These are phyloP conservation scores for Piloderma croceum DNA, from an alignment of 768 basidiomycete species.

Conservation along the genomic window DNA sequence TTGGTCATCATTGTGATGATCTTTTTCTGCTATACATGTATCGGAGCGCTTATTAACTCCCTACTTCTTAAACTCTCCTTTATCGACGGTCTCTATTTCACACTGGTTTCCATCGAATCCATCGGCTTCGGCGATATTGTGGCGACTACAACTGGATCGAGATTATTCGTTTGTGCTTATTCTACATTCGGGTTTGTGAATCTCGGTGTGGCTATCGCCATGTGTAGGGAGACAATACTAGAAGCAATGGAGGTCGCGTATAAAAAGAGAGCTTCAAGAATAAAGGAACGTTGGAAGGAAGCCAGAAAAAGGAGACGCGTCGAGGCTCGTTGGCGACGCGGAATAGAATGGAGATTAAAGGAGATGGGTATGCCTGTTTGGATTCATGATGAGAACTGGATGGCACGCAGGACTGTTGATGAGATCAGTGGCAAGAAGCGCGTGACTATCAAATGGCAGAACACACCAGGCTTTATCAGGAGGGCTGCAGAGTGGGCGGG, in stretches of 20 bases:
- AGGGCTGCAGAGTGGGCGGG: slow-evolving; percentile 4
- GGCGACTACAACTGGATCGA: slow-evolving; percentile 44
- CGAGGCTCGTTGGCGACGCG: slow-evolving; percentile 51
- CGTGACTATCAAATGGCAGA: slow-evolving; percentile 6
- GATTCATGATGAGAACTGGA: slow-evolving; percentile 42
- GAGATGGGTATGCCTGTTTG: too few species aligned
- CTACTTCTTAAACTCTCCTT: slow-evolving; percentile 48
- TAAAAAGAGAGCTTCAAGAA: slow-evolving; percentile 43
- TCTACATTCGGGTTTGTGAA: slow-evolving; percentile 48
- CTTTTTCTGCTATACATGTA: slow-evolving; percentile 64
- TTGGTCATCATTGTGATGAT: slow-evolving; percentile 77
- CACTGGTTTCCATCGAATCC: slow-evolving; percentile 67
- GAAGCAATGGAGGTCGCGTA: slow-evolving; percentile 69
- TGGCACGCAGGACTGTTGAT: too few species aligned
- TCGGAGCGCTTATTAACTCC: slow-evolving; percentile 61
- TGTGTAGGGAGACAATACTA: slow-evolving; percentile 64
- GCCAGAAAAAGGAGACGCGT: slow-evolving; percentile 39
- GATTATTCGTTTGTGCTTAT: slow-evolving; percentile 49
- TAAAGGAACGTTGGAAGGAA: slow-evolving; percentile 42
- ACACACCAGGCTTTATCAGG: slow-evolving; percentile 6
- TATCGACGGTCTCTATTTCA: slow-evolving; percentile 74
- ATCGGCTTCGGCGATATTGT: slow-evolving; percentile 72
- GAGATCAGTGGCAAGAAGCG: slow-evolving; percentile 8
- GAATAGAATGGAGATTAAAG: slow-evolving; percentile 67
- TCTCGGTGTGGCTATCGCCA: slow-evolving; percentile 56